phyloP scores from a whole-genome alignment of 2,329 filamentous ascomycete species.

The Arachnopeziza araneosa region DNA sequence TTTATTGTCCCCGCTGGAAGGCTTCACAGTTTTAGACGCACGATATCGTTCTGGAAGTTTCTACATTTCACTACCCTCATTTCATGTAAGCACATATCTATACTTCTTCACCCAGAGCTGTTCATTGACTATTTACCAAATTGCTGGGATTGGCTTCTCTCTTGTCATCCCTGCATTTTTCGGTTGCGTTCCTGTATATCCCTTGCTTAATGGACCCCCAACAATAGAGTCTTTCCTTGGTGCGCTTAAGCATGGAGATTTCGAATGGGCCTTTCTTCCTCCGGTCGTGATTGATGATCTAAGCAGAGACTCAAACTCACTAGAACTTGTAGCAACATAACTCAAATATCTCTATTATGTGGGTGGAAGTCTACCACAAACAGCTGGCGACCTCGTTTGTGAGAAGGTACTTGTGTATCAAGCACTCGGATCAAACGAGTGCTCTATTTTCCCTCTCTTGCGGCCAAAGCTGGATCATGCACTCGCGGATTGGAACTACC shows the following conservation, averaged over 20 bases:
- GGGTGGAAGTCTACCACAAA: conserved; percentile 1
- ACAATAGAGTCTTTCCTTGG: conserved; percentile 5
- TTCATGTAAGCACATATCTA: conserved; percentile 9
- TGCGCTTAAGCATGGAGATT: not conserved
- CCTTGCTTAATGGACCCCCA: not conserved
- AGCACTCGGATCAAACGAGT: conserved; percentile 10
- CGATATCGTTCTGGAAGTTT: not conserved
- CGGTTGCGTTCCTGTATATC: conserved; percentile 5
- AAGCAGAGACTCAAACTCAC: not conserved
- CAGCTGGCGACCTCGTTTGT: not conserved
- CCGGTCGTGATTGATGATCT: conserved; percentile 4
- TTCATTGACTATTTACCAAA: too few species aligned
- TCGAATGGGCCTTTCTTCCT: conserved; percentile 5
- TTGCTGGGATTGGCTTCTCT: not conserved
- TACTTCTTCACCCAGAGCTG: not conserved
- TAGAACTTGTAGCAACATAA: conserved; percentile 2
- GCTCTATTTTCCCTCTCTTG: not conserved
- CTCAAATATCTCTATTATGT: conserved; percentile 1
- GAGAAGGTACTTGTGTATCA: conserved; percentile 4
- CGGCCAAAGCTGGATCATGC: not conserved
- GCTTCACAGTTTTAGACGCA: not conserved
- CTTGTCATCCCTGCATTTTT: conserved; percentile 4
- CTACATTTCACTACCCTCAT: conserved; percentile 7
- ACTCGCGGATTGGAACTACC: conserved; percentile 6
- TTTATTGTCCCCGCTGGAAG: too few species aligned